Conservation (phyloP, 2,329 filamentous ascomycete species). For the Grosmannia penicillata region DNA sequence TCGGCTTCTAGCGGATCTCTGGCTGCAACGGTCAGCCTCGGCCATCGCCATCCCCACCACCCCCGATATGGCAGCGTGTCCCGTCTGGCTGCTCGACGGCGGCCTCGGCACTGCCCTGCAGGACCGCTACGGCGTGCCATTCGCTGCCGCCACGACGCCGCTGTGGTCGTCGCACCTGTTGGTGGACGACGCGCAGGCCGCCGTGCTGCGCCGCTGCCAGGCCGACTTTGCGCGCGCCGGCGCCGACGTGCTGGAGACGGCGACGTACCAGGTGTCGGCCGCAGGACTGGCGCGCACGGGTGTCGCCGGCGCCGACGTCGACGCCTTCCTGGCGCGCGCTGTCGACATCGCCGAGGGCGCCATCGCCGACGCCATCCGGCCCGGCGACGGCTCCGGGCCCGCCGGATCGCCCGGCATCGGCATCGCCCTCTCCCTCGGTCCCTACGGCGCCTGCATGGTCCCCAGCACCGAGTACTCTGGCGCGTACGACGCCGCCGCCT, state of each 20-base stretch:
- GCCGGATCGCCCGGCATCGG: slow-evolving; percentile 12
- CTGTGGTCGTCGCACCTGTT: slow-evolving; percentile 56
- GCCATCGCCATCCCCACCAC: too few relatives aligned
- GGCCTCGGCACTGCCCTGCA: slow-evolving; percentile 54
- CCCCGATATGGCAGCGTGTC: neutral
- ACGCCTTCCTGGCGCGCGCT: slow-evolving; percentile 26
- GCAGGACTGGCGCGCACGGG: slow-evolving; percentile 39
- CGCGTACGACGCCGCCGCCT: slow-evolving; percentile 36
- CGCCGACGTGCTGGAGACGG: slow-evolving; percentile 49
- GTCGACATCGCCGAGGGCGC: slow-evolving; percentile 26
- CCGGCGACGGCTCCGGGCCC: neutral
- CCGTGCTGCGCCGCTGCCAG: slow-evolving; percentile 35
- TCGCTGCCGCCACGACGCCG: slow-evolving; percentile 35
- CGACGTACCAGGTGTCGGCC: slow-evolving; percentile 50
- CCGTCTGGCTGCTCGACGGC: slow-evolving; percentile 39
- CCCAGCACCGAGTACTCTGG: slow-evolving; percentile 53
- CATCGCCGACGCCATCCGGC: neutral
- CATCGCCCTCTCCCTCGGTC: slow-evolving; percentile 46
- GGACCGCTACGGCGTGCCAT: slow-evolving; percentile 36
- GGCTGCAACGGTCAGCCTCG: neutral
- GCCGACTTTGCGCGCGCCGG: slow-evolving; percentile 38
- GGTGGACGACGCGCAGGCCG: slow-evolving; percentile 25
- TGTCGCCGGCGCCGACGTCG: slow-evolving; percentile 21
- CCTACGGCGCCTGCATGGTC: slow-evolving; percentile 52
- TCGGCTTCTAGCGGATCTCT: too few relatives aligned